Conservation (phyloP, 192 early-diverging fungal species). For the Podila epicladia region DNA sequence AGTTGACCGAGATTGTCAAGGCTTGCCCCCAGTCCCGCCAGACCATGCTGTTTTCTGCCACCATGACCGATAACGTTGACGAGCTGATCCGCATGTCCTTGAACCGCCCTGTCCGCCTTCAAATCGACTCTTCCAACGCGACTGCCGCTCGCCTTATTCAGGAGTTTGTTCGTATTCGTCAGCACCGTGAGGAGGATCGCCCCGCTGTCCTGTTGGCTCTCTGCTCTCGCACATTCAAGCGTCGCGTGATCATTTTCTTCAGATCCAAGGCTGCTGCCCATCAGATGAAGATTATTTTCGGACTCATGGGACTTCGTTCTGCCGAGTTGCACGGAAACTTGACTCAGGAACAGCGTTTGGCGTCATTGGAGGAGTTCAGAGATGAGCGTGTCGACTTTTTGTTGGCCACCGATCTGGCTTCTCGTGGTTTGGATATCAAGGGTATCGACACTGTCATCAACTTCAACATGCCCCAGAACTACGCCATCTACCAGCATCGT, state of each 20-base stretch:
- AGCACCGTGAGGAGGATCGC: slow-evolving; percentile 84
- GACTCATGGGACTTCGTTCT: slow-evolving; percentile 84
- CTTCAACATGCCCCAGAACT: slow-evolving; percentile 96
- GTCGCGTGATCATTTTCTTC: slow-evolving; percentile 92
- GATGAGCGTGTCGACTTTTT: slow-evolving; percentile 88
- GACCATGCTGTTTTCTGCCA: slow-evolving; percentile 99
- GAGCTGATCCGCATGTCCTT: slow-evolving; percentile 94
- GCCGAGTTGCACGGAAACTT: slow-evolving; percentile 97
- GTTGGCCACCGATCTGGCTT: slow-evolving; percentile 96
- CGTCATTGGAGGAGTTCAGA: slow-evolving; percentile 91
- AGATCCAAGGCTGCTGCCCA: slow-evolving; percentile 93
- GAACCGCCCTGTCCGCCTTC: slow-evolving; percentile 86
- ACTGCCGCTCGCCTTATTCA: slow-evolving; percentile 84
- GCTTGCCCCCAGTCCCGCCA: slow-evolving; percentile 88
- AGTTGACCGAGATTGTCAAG: slow-evolving; percentile 95
- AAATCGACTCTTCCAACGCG: slow-evolving; percentile 86
- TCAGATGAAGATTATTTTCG: slow-evolving; percentile 98
- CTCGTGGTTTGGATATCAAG: slow-evolving; percentile 96
- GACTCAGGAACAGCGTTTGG: slow-evolving; percentile 89
- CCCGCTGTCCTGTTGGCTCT: slow-evolving; percentile 88
- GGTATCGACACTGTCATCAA: slow-evolving; percentile 98
- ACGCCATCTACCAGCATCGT: slow-evolving; percentile 93
- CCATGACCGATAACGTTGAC: slow-evolving; percentile 99
- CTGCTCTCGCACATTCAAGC: slow-evolving; percentile 83
- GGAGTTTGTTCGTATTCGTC: slow-evolving; percentile 96